Conservation (phyloP, 2,329 filamentous ascomycete genomes). For the Xylariaceae sp. region DNA sequence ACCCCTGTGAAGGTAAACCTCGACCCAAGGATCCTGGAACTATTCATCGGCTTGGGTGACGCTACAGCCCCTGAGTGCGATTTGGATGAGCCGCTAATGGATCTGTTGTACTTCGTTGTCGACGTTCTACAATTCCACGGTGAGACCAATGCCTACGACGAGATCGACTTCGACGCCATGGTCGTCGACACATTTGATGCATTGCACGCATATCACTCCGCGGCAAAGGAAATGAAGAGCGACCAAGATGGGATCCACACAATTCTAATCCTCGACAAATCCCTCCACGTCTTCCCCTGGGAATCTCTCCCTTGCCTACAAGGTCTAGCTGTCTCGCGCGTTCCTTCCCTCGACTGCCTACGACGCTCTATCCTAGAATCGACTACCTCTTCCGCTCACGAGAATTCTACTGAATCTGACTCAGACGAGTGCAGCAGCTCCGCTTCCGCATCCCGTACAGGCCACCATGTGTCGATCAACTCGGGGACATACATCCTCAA, state of each 20-base stretch:
- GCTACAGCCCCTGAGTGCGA: constrained; percentile 71
- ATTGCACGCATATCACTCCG: constrained; percentile 76
- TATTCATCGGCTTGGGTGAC: constrained; percentile 87
- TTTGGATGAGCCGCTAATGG: constrained; percentile 87
- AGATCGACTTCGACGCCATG: constrained; percentile 95
- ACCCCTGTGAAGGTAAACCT: constrained; percentile 53
- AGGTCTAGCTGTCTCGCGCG: constrained; percentile 78
- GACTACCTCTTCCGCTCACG: constrained; percentile 31
- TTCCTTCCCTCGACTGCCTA: constrained; percentile 85
- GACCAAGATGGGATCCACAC: constrained; percentile 67
- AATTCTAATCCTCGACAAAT: constrained; percentile 89
- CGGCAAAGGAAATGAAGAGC: constrained; percentile 47
- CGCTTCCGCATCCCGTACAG: constrained; percentile 44
- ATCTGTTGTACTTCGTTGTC: constrained; percentile 93
- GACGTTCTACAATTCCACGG: constrained; percentile 97
- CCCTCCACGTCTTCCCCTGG: constrained; percentile 92
- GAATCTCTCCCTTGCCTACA: constrained; percentile 90
- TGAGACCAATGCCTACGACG: constrained; percentile 95
- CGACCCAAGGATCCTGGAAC: constrained; percentile 73
- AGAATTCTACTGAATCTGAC: constrained; percentile 24
- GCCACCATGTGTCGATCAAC: constrained; percentile 61
- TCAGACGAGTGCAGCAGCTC: constrained; percentile 25
- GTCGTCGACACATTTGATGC: constrained; percentile 87
- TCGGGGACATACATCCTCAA: constrained; percentile 85
- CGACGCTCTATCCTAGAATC: constrained; percentile 74